phyloP scores from a whole-genome alignment of 1,139 yeast genomes.

The Sugiyamaella grinbergsii region DNA sequence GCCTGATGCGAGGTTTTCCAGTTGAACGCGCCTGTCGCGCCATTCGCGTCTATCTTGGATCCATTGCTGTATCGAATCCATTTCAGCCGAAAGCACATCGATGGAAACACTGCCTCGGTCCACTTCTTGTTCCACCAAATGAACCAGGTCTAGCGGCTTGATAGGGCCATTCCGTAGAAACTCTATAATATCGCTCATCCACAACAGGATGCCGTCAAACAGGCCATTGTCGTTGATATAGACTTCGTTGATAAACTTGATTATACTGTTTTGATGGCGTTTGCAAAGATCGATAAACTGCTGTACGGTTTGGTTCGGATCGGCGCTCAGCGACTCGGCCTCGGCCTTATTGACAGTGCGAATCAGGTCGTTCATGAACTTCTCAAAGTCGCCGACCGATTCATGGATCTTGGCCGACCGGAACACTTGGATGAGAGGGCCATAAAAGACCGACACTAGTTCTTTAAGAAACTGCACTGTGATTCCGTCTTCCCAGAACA shows the following conservation, averaged over 20 bases:
- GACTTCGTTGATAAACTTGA: conserved; percentile 73
- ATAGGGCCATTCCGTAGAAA: conserved; percentile 58
- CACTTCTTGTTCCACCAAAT: conserved; percentile 35
- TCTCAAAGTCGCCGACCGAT: conserved; percentile 71
- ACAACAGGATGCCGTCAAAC: conserved; percentile 66
- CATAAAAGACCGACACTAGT: conserved; percentile 74
- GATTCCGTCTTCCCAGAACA: conserved; percentile 83
- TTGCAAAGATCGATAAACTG: conserved; percentile 64
- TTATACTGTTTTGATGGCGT: conserved; percentile 69
- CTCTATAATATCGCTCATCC: conserved; percentile 68
- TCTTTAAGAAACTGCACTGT: conserved; percentile 70
- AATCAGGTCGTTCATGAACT: conserved; percentile 72
- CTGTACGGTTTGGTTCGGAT: conserved; percentile 61
- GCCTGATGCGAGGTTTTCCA: not conserved
- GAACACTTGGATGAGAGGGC: conserved; percentile 77
- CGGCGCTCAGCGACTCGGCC: conserved; percentile 49
- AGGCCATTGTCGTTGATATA: conserved; percentile 74
- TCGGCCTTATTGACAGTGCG: conserved; percentile 53
- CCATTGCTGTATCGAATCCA: conserved; percentile 50
- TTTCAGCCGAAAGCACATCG: conserved; percentile 47
- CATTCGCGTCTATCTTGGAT: conserved; percentile 49
- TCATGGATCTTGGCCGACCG: conserved; percentile 74
- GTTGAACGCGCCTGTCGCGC: conserved; percentile 33
- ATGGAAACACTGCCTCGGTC: conserved; percentile 49
- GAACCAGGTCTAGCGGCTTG: conserved; percentile 41